phyloP scores from a whole-genome alignment of 106 monocot genomes.

The Dendrobium nobile region DNA sequence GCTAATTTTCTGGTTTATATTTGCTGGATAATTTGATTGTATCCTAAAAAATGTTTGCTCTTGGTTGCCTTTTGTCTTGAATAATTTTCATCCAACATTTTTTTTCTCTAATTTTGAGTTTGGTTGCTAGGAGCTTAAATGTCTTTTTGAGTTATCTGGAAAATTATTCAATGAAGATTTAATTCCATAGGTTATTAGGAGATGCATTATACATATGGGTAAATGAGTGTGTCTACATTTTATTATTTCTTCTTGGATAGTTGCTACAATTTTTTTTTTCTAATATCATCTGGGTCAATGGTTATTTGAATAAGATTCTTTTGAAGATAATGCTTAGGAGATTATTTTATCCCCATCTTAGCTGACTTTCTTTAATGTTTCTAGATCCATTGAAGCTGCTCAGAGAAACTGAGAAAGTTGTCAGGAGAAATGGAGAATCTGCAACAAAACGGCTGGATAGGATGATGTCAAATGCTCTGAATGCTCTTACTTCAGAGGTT shows the following conservation, averaged over 20 bases:
- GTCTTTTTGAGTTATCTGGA: not conserved
- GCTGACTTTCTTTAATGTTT: not conserved
- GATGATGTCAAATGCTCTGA: slow-evolving; percentile 82
- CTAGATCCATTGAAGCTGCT: slow-evolving; percentile 57
- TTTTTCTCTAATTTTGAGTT: not conserved
- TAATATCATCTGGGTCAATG: not conserved
- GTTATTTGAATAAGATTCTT: not conserved
- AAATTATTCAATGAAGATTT: not conserved
- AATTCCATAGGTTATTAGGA: not conserved
- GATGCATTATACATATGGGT: not conserved
- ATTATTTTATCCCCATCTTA: not conserved
- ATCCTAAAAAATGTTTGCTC: not conserved
- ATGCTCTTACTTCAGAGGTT: slow-evolving; percentile 60
- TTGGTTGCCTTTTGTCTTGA: not conserved
- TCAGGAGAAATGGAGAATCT: slow-evolving; percentile 72
- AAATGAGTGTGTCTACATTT: not conserved
- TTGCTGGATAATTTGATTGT: not conserved
- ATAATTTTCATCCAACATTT: not conserved
- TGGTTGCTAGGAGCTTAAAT: not conserved
- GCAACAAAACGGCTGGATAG: slow-evolving; percentile 61
- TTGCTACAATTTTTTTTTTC: not conserved
- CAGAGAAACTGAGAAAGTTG: slow-evolving; percentile 64
- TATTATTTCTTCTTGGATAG: too few species aligned
- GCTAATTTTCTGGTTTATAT: not conserved
- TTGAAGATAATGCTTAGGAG: not conserved